A percentile compares a stretch with the other conserved stretches of the same genome.
phyloP scores from a whole-genome alignment of 1,284 basidiomycete species.

The Malassezia furfur region DNA sequence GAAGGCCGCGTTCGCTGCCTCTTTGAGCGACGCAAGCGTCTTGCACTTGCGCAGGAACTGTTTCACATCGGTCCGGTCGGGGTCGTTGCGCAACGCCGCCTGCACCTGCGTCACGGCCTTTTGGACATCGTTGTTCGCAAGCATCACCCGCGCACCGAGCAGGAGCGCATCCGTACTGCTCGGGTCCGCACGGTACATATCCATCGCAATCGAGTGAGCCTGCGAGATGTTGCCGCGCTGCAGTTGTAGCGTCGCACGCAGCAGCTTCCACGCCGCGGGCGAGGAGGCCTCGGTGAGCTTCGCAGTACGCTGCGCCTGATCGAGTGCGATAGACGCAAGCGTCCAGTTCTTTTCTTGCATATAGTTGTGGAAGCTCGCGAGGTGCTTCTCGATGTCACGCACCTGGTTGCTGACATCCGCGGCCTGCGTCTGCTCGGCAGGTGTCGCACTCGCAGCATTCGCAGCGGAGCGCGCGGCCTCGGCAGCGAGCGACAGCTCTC shows the following conservation, averaged over 20 bases:
- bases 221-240: constrained; percentile 33
- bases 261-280: constrained; percentile 25
- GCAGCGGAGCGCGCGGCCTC: neutral
- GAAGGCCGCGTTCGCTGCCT: constrained; percentile 71
- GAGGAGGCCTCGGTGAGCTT: constrained; percentile 25
- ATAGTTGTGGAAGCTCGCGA: constrained; percentile 58
- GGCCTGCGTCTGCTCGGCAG: constrained; percentile 22
- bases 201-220: constrained; percentile 52
- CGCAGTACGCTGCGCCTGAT: constrained; percentile 29
- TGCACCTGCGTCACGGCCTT: constrained; percentile 65
- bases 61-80: constrained; percentile 63
- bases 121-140: constrained; percentile 61
- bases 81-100: constrained; percentile 68
- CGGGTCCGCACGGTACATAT: constrained; percentile 62
- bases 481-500: constrained; percentile 14
- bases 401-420: constrained; percentile 25
- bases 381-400: constrained; percentile 26
- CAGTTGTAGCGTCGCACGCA: constrained; percentile 26
- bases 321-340: constrained; percentile 32
- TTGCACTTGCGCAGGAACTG: constrained; percentile 65
- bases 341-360: constrained; percentile 56
- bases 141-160: constrained; percentile 67
- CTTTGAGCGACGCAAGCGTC: constrained; percentile 69
- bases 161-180: constrained; percentile 72
- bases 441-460: neutral